Base-by-base conservation (phyloP, 1,284 basidiomycete genomes). In the Ganoderma sinense region DNA sequence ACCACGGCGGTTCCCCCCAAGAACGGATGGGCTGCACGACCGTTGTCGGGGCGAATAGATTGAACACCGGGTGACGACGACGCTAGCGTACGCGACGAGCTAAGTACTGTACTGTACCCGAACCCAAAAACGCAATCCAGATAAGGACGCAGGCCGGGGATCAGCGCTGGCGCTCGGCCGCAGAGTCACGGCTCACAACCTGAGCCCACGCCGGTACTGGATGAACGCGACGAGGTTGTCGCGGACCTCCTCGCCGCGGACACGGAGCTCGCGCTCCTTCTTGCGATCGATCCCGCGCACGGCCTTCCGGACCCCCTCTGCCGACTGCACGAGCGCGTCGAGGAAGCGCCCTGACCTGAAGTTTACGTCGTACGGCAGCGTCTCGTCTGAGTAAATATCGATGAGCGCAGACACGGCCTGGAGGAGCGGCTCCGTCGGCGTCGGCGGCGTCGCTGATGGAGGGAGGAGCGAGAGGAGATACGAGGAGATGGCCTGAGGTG, bases 351-450 rank as follows among this genome's bases (percentile, higher is more conserved):
- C 87, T 59, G 89, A 79, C 20, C 90, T 86, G 83, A 98, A 99
- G 74, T 92, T 93, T 68, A 87, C 75, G 80, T 99, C 97, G 80
- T 94, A 98, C 0, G 91, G 86, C 62, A 90, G 82, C 11, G 83
- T 87, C 81, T 99, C 98, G 82, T 99, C 97, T 1, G 97, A 95
- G 80, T 95, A 99, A 63, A 97, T 93, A 80, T 99, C 97, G 73
- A 99, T 95, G 62, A 99, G 81, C 33, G 94, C 94, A 45, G 97
- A 97, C 40, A 92, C 83, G 0, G 91, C 89, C 75, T 97, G 95
- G 23, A 98, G 85, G 67, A 94, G 84, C 0, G 92, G 86, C 77
- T 98, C 97, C 2, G 90, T 86, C 59, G 85, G 87, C 55, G 82
- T 81, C 45, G 82, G 75, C 45, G 86, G 82, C 18, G 82, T 76